Conservation (phyloP, 768 basidiomycete genomes). For the Tephrocybe rancida region DNA sequence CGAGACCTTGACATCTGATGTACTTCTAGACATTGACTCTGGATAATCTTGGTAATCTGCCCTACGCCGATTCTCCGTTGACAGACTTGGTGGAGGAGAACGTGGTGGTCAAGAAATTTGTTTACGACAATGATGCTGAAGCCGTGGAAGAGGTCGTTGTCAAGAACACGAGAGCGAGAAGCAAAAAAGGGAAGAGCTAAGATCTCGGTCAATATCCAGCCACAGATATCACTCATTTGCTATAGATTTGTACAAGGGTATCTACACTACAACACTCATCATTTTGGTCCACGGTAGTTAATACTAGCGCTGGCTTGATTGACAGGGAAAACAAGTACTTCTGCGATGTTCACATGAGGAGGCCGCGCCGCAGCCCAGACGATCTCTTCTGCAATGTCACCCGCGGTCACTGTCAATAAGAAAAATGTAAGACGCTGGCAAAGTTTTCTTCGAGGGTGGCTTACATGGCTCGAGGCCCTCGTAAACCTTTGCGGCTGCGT, state of each 20-base stretch:
- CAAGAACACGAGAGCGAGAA: constrained; percentile 61
- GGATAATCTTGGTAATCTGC: constrained; percentile 74
- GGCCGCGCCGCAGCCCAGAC: constrained; percentile 95
- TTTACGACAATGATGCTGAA: constrained; percentile 75
- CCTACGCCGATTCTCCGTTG: constrained; percentile 56
- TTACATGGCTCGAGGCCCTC: constrained; percentile 83
- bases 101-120: constrained; percentile 74
- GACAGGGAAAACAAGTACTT: constrained; percentile 75
- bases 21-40: constrained; percentile 53
- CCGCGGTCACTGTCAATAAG: constrained; percentile 60
- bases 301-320: constrained; percentile 77
- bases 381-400: constrained; percentile 96
- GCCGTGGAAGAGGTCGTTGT: constrained; percentile 28
- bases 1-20: constrained; percentile 8
- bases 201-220: constrained; percentile 5
- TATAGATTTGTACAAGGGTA: constrained; percentile 16
- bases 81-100: constrained; percentile 63
- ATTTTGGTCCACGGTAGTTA: constrained; percentile 52
- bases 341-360: constrained; percentile 89
- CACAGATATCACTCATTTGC: constrained; percentile 17
- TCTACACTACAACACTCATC: constrained; percentile 17
- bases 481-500: constrained; percentile 88
- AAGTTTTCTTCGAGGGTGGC: constrained; percentile 25
- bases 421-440: background rate
- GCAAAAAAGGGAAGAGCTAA: constrained; percentile 49